These are phyloP conservation scores for Diddensiella transvaalensis DNA, from an alignment of 805 yeast species.

Conservation along the genomic window DNA sequence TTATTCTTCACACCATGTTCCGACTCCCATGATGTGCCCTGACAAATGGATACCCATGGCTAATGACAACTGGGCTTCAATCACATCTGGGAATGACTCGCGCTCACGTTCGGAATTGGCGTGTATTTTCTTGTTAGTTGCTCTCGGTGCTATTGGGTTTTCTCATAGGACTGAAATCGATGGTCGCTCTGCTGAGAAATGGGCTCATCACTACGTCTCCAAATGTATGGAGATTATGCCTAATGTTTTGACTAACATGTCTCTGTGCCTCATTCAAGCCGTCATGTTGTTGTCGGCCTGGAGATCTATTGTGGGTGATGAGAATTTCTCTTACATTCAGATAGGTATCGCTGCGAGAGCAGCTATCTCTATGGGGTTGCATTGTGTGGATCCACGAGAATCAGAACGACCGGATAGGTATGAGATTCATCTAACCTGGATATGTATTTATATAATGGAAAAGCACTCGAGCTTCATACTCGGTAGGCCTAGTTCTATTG, in stretches of 20 bases:
- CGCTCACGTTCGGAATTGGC: background rate
- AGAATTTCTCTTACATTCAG: background rate
- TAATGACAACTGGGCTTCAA: conserved; percentile 3
- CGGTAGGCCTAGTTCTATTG: conserved; percentile 10
- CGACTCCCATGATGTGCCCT: conserved; percentile 5
- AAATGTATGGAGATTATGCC: conserved; percentile 1
- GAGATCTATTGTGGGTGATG: background rate
- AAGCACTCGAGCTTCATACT: conserved; percentile 10
- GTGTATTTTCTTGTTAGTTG: conserved; percentile 5
- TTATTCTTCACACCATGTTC: conserved; percentile 2
- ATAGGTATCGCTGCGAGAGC: conserved; percentile 5
- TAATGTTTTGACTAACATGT: conserved; percentile 1
- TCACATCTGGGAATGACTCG: background rate
- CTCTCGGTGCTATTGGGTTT: conserved; percentile 4
- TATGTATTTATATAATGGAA: conserved; percentile 8
- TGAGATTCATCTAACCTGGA: conserved; percentile 10
- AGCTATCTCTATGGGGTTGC: conserved; percentile 12
- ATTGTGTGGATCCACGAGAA: conserved; percentile 4
- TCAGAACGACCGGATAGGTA: background rate
- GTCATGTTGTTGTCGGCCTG: background rate
- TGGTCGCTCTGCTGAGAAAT: conserved; percentile 1
- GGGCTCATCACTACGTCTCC: conserved; percentile 1
- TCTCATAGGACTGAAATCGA: background rate
- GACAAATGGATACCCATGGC: conserved; percentile 7
- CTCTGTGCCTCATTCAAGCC: conserved; percentile 3